Evolutionary conservation across 768 basidiomycete species (phyloP).

Genomic region (Saitozyma sp.): DNA sequence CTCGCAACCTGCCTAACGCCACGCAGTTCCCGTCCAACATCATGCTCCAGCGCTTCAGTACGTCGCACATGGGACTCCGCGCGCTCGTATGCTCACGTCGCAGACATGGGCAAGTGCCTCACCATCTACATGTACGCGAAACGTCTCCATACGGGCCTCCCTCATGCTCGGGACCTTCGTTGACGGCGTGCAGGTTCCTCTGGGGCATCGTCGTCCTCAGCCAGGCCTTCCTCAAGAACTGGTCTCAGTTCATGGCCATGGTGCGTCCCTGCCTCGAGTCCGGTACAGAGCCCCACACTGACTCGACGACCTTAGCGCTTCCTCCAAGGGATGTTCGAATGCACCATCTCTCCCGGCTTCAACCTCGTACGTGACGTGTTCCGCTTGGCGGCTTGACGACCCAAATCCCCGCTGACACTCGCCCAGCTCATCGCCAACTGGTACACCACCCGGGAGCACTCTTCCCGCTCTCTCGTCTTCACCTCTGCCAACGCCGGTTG

Average conservation of each 20-base stretch:
- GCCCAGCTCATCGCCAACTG: slow-evolving; percentile 25
- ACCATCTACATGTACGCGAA: slow-evolving; percentile 19
- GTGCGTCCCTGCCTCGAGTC: slow-evolving; percentile 4
- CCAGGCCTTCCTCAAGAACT: slow-evolving; percentile 22
- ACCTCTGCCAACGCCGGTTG: slow-evolving; percentile 32
- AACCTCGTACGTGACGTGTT: slow-evolving; percentile 4
- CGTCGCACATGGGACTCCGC: not conserved
- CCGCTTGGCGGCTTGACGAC: too few species aligned
- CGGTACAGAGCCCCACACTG: not conserved
- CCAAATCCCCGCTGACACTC: not conserved
- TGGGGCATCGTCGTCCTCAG: slow-evolving; percentile 30
- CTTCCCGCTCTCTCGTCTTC: slow-evolving; percentile 27
- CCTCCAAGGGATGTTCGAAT: slow-evolving; percentile 34
- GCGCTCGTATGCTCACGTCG: not conserved
- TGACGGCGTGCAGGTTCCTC: slow-evolving; percentile 8
- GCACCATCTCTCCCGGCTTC: slow-evolving; percentile 35
- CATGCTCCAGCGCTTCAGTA: slow-evolving; percentile 27
- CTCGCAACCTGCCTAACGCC: too few species aligned
- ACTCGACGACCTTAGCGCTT: not conserved
- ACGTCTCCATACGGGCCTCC: not conserved
- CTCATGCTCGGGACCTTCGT: not conserved
- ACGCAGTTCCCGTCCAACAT: slow-evolving; percentile 26
- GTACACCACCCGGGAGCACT: slow-evolving; percentile 31
- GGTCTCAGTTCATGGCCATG: slow-evolving; percentile 24
- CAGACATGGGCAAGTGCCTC: slow-evolving; percentile 30